Evolutionary conservation across 2,329 filamentous ascomycete species (phyloP), one percentile per base, ranked within the genome.

Genomic region (Periconia sp.): DNA sequence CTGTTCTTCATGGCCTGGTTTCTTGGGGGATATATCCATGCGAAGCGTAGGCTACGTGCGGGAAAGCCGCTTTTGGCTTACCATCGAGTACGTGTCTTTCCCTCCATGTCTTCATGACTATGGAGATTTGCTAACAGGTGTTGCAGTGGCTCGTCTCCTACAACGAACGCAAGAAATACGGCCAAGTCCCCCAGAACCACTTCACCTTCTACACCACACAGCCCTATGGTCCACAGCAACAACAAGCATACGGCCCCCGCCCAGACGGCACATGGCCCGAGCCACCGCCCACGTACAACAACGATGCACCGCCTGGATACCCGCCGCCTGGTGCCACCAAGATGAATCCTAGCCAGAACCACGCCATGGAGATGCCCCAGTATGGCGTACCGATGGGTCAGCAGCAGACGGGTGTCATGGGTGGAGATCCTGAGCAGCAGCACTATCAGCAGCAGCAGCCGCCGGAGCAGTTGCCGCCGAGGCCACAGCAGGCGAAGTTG

Each of bases 21-120:
- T 58, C 54, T 88, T 40, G 76, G 82, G 46, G 87, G 87, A 48
- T 87, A 87, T 66, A 70, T 81, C 33, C 89, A 92, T 69, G 89
- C 88, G 32, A 82, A 82, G 65, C 71, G 72, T 32, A 78, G 89
- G 33, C 75, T 92, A 52, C 77, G 74, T 48, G 85, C 84, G 65
- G 87, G 87, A 1, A 73, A 84, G 25, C 74, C 77, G 13, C 85
- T 88, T 12, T 70, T 91, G 24, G 71, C 69, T 49, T 92, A 92
- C 63, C 88, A 94, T 69, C 75, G 85, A 41, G 68, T 72, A 63
- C 16, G 64, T 56, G 15, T 16, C n/a, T 23, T n/a, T 5, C 24
- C 26, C 36, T 21, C 15, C 4, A 24, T 21, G 10, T 29, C n/a
- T n/a, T n/a, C n/a, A n/a, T n/a, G n/a, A n/a, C n/a, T n/a, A n/a